phyloP scores from a whole-genome alignment of 1,284 basidiomycete species.

The Pseudozyma sp. region DNA sequence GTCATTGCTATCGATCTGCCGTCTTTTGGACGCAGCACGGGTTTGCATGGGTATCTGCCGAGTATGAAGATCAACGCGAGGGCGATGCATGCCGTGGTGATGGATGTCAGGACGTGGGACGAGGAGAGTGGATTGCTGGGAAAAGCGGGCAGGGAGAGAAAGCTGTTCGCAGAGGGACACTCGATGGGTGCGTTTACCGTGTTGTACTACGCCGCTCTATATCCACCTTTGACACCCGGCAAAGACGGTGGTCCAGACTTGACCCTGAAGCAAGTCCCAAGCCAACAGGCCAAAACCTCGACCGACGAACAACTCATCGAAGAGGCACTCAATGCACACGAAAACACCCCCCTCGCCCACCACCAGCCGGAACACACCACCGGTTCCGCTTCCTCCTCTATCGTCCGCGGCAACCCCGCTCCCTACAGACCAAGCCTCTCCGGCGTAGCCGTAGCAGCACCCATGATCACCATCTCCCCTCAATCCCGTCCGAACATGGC shows the following conservation, averaged over 20 bases:
- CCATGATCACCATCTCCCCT: constrained; percentile 70
- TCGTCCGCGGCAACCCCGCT: constrained; percentile 22
- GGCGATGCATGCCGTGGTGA: constrained; percentile 71
- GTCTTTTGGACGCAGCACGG: constrained; percentile 69
- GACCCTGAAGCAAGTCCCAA: constrained; percentile 35
- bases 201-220: constrained; percentile 66
- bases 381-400: constrained; percentile 9
- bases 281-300: constrained; percentile 31
- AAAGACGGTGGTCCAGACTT: constrained; percentile 42
- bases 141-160: constrained; percentile 45
- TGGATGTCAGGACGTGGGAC: constrained; percentile 68
- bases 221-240: constrained; percentile 52
- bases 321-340: constrained; percentile 34
- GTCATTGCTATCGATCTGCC: constrained; percentile 72
- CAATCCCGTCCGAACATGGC: constrained; percentile 69
- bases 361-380: constrained; percentile 15
- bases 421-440: constrained; percentile 49
- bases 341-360: constrained; percentile 22
- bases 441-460: constrained; percentile 70
- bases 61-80: constrained; percentile 70
- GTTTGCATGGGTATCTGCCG: constrained; percentile 71
- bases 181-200: constrained; percentile 70
- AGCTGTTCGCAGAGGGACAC: constrained; percentile 69
- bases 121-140: constrained; percentile 29
- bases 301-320: constrained; percentile 29